Percentiles rank a stretch among this genome's conserved stretches.
Conservation (phyloP, 306 rosid genomes). For the Purshia tridentata region DNA sequence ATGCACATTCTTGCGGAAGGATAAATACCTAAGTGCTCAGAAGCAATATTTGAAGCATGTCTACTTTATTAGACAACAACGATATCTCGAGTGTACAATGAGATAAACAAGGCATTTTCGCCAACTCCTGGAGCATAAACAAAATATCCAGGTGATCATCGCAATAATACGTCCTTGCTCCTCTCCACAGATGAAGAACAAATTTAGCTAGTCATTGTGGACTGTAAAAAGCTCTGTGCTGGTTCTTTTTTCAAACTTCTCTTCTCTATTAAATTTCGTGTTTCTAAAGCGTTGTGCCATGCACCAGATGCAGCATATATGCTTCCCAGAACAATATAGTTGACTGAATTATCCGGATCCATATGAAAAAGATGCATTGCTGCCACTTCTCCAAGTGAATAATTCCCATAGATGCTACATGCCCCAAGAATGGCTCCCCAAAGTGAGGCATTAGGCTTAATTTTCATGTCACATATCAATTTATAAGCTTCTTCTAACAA, state of each 20-base stretch:
- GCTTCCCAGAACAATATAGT: conserved; percentile 33
- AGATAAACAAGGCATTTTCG: not conserved
- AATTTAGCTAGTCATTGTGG: not conserved
- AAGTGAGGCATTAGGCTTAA: conserved; percentile 29
- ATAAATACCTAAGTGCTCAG: not conserved
- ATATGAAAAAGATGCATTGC: conserved; percentile 27
- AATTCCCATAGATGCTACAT: conserved; percentile 30
- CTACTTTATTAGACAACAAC: not conserved
- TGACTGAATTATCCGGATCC: conserved; percentile 33
- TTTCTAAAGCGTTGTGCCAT: conserved; percentile 34
- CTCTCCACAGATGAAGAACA: conserved; percentile 1
- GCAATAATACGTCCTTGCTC: not conserved
- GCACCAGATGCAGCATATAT: conserved; percentile 35
- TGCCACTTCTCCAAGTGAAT: conserved; percentile 30
- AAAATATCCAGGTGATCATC: not conserved
- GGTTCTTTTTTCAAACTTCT: conserved; percentile 31
- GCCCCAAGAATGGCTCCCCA: conserved; percentile 46
- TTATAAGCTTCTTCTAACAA: conserved; percentile 30
- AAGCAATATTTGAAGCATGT: not conserved
- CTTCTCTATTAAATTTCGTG: conserved; percentile 13
- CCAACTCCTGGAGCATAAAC: not conserved
- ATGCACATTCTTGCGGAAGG: not conserved
- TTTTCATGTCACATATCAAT: conserved; percentile 21
- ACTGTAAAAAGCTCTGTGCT: conserved; percentile 29
- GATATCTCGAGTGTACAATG: not conserved